Evolutionary conservation across 768 basidiomycete genomes (phyloP), one percentile per base, ranked within the genome.

Genomic region (Serendipita sp.): DNA sequence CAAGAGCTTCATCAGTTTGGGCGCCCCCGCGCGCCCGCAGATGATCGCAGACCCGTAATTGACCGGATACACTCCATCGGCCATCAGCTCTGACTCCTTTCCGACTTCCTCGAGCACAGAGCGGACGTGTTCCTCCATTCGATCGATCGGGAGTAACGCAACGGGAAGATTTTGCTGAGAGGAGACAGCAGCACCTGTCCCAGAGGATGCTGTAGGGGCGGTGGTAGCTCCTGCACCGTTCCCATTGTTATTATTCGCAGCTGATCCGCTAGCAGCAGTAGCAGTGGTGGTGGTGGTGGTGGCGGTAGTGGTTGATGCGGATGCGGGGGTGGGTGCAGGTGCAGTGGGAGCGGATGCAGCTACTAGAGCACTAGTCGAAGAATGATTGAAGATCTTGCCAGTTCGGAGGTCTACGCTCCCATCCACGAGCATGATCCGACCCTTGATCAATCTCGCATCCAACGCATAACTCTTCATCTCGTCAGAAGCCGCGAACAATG

Each of bases 351-450:
- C 38, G 1, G 38, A 38, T 38, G 38, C 38, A 38, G 38, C 38
- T 14, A 14, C 14, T 7, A 5, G 7, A 14, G 14, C 38, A 38
- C 14, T 38, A 5, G 1, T 38, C 38, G 38, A 14, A 38, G 38
- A 38, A 38, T 38, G 38, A 38, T 7, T 14, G 14, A 9, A 5
- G 9, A 48, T 20, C 45, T 48, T 48, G 45, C 45, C 45, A 7
- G n/a, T 48, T n/a, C 45, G 7, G 17, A 58, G 53, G 26, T 58
- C 3, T 11, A 58, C 53, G 20, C 53, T 58, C 30, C 53, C 53
- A 58, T 58, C 53, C 5, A 58, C 53, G 33, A 58, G 22, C 53
- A 58, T 26, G 26, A 58, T 34, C 53, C 53, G 17, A 28, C 53
- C 53, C 24, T 58, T 58, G 53, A 58, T 33, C 17, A 58, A 33